These are phyloP conservation scores for Termitomyces sp. DNA, from an alignment of 768 basidiomycete species.

Conservation along the genomic window DNA sequence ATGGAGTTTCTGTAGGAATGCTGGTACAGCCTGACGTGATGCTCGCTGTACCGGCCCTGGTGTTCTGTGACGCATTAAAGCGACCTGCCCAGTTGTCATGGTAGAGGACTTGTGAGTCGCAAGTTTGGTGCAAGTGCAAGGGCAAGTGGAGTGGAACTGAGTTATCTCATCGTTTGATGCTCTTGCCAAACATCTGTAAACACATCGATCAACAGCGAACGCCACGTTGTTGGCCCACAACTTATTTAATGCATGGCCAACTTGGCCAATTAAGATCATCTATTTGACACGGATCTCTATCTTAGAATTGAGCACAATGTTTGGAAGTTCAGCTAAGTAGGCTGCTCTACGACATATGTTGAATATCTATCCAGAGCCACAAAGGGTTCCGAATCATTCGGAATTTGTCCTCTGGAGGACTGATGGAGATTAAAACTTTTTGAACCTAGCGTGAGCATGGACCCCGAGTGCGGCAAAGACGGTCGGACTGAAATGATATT, in stretches of 20 bases:
- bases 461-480: too few relatives aligned
- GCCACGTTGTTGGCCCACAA: background rate
- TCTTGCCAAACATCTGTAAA: slow-evolving; percentile 7
- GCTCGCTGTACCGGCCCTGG: slow-evolving; percentile 27
- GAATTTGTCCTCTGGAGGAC: too few relatives aligned
- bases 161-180: slow-evolving; percentile 12
- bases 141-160: background rate
- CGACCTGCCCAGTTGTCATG: slow-evolving; percentile 25
- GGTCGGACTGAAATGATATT: too few relatives aligned
- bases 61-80: slow-evolving; percentile 19
- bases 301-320: too few relatives aligned
- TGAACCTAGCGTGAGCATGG: too few relatives aligned
- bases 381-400: too few relatives aligned
- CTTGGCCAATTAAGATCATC: too few relatives aligned
- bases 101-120: background rate
- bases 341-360: too few relatives aligned
- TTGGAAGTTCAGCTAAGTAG: too few relatives aligned
- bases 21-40: slow-evolving; percentile 47
- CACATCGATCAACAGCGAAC: background rate
- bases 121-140: background rate
- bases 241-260: background rate
- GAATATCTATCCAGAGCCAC: too few relatives aligned
- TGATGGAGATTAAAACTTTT: too few relatives aligned
- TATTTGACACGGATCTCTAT: too few relatives aligned
- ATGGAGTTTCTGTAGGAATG: slow-evolving; percentile 90